Evolutionary conservation across 176 grass and related monocot genomes (phyloP).

Genomic region (bread wheat (Triticum aestivum)): IWGSC_CS_RefSeq_v2.1 NC_057799.1:590185904-590186403

Average conservation of each 20-base stretch:
- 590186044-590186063: background rate
- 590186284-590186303: too few species aligned
- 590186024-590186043: constrained; percentile 27
- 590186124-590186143: background rate
- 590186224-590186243: too few species aligned
- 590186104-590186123: background rate
- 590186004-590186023: constrained; percentile 53
- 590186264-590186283: too few species aligned
- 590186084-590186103: background rate
- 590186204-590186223: too few species aligned
- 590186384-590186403: background rate
- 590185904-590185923: too few species aligned
- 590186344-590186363: background rate
- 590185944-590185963: constrained; percentile 25
- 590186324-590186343: too few species aligned
- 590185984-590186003: constrained; percentile 38
- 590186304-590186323: too few species aligned
- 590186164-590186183: too few species aligned
- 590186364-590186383: background rate
- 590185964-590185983: constrained; percentile 20
- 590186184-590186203: too few species aligned
- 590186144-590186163: background rate
- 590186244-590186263: too few species aligned
- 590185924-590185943: constrained; percentile 38
- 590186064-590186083: background rate